Evolutionary conservation across 371 early-diverging fungal genomes (phyloP).

Genomic region (Mucor indicus): DNA sequence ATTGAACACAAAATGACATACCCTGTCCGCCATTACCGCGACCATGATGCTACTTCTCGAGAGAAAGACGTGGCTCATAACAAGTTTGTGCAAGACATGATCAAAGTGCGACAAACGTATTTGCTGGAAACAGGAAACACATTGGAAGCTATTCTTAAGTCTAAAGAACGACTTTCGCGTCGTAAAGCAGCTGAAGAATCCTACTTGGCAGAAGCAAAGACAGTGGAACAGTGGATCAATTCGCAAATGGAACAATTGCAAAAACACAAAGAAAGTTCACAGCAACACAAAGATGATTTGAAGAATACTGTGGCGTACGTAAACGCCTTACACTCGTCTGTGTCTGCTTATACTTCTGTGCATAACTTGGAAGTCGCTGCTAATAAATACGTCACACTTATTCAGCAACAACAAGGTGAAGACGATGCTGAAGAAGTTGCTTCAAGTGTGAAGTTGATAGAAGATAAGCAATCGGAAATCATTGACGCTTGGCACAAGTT

Average conservation of each 20-base stretch:
- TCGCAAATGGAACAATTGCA: background rate
- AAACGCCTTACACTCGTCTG: constrained; percentile 4
- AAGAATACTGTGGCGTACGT: background rate
- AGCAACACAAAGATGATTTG: background rate
- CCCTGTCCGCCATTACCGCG: constrained; percentile 21
- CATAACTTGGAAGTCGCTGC: constrained; percentile 7
- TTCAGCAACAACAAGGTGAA: constrained; percentile 14
- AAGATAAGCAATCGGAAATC: background rate
- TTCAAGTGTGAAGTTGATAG: background rate
- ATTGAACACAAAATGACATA: constrained; percentile 4
- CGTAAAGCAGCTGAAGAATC: constrained; percentile 32
- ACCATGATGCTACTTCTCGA: constrained; percentile 11
- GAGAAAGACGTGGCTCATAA: constrained; percentile 22
- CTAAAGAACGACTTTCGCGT: constrained; percentile 30
- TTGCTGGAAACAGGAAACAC: constrained; percentile 24
- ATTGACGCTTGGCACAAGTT: background rate
- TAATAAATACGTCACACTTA: constrained; percentile 6
- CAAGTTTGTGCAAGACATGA: constrained; percentile 21
- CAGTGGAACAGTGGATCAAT: constrained; percentile 33
- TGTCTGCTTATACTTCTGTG: constrained; percentile 7
- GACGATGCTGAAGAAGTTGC: constrained; percentile 4
- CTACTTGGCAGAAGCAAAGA: constrained; percentile 28
- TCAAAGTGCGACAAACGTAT: constrained; percentile 24
- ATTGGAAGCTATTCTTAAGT: constrained; percentile 24
- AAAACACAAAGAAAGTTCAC: background rate